These are phyloP conservation scores for Botrytis byssoidea DNA, from an alignment of 2,329 filamentous ascomycete genomes.

Conservation along the genomic window DNA sequence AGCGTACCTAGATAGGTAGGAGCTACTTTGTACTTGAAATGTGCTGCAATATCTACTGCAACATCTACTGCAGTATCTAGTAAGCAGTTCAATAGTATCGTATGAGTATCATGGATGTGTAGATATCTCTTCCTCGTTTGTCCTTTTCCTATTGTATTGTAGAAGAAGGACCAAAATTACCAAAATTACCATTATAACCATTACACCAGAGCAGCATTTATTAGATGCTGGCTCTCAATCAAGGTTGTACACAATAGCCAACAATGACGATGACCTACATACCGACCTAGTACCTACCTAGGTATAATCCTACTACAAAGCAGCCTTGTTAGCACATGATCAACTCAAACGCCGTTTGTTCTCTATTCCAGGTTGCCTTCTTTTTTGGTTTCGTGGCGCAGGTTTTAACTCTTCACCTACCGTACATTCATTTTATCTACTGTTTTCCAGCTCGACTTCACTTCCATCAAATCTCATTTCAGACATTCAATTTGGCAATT, in stretches of 20 bases:
- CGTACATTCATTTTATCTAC: background rate
- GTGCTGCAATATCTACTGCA: background rate
- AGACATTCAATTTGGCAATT: background rate
- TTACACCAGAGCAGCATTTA: background rate
- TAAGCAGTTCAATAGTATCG: background rate
- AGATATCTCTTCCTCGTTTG: too few relatives aligned
- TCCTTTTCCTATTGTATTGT: too few relatives aligned
- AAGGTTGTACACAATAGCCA: background rate
- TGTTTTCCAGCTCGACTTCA: background rate
- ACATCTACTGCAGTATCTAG: background rate
- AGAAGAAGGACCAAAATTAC: background rate
- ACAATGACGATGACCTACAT: background rate
- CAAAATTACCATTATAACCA: background rate
- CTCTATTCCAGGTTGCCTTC: background rate
- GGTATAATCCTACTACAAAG: background rate
- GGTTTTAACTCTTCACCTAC: background rate
- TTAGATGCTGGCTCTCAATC: background rate
- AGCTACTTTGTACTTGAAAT: background rate
- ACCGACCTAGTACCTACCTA: background rate
- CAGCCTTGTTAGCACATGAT: slow-evolving; percentile 17
- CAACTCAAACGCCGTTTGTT: background rate
- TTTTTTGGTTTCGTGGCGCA: background rate
- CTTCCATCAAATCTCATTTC: background rate
- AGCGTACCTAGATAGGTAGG: background rate
- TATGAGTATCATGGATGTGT: background rate